Evolutionary conservation across 2,329 filamentous ascomycete species (phyloP), one percentile per base, ranked within the genome.

Genomic region (Pestalotiopsis sp.): DNA sequence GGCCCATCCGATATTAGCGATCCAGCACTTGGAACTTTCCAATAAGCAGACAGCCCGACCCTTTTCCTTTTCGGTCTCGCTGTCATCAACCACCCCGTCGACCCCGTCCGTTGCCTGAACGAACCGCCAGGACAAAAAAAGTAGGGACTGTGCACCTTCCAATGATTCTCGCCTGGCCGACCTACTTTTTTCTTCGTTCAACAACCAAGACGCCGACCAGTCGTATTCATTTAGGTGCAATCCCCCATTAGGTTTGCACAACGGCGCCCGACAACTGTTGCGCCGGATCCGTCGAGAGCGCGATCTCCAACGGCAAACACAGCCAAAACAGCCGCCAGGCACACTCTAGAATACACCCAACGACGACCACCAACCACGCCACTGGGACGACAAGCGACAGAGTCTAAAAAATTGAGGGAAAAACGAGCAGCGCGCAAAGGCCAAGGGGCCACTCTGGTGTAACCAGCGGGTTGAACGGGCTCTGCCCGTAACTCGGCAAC

Each of bases 391-490:
- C 20, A n/a, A 59, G 23, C 57, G 57, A 59, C 57, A 17, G 23
- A 11, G 25, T n/a, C n/a, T 23, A 23, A 36, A 59, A 36, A 27
- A 11, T 59, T 23, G n/a, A 25, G 57, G 60, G 36, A 6, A 27
- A 27, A 36, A 41, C 60, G 60, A 45, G 23, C 20, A 11, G 52
- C 20, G 64, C 64, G 56, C 68, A 66, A 69, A 70, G 79, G 77
- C 76, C 75, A 72, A 64, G 70, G 75, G 78, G 76, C 77, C 77
- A 80, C 75, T 76, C 81, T 83, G 82, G 82, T 79, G 80, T 77
- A 78, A 75, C 76, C 73, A 75, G 75, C 74, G 77, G 78, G 78
- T 73, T 80, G 77, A 82, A 79, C 81, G 82, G 82, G 81, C 81
- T 73, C 74, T 78, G 81, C 81, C 81, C 81, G 81, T 76, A 74